Conservation (phyloP, 495 filamentous ascomycete species). For the Cladorrhinum samala region DNA sequence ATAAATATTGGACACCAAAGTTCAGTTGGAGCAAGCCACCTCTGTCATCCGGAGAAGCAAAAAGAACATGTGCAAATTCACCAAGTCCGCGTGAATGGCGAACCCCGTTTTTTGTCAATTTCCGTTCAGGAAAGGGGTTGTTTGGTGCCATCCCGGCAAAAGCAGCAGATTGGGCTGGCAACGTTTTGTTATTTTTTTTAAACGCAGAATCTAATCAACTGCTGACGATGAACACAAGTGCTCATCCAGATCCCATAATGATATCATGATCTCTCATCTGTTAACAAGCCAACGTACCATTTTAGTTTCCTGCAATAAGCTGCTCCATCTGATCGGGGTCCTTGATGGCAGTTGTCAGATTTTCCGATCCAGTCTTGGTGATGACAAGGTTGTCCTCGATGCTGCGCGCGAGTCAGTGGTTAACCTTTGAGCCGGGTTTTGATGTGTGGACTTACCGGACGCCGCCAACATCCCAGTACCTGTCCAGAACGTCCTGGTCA, state of each 20-base stretch:
- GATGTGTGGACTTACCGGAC: slow-evolving; percentile 48
- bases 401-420: slow-evolving; percentile 22
- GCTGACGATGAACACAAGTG: background rate
- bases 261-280: background rate
- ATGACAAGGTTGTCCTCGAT: slow-evolving; percentile 70
- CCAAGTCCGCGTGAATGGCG: too few relatives aligned
- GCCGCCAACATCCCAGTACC: slow-evolving; percentile 86
- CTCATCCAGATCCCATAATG: background rate
- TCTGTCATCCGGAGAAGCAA: background rate
- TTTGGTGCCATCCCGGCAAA: too few relatives aligned
- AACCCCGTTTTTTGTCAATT: background rate
- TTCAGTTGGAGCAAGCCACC: too few relatives aligned
- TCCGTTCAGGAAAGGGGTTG: background rate
- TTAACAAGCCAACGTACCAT: background rate
- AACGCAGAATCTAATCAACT: background rate
- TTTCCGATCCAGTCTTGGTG: slow-evolving; percentile 68
- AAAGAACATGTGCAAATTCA: too few relatives aligned
- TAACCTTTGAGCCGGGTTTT: background rate
- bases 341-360: slow-evolving; percentile 74
- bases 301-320: slow-evolving; percentile 37
- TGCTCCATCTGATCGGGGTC: slow-evolving; percentile 63
- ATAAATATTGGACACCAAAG: too few relatives aligned
- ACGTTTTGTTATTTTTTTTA: too few relatives aligned
- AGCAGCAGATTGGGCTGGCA: too few relatives aligned
- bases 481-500: slow-evolving; percentile 63